A percentile compares a stretch with the other conserved stretches of the same genome.
Evolutionary conservation across 768 basidiomycete genomes (phyloP).

Genomic region (Auricularia cornea): DNA sequence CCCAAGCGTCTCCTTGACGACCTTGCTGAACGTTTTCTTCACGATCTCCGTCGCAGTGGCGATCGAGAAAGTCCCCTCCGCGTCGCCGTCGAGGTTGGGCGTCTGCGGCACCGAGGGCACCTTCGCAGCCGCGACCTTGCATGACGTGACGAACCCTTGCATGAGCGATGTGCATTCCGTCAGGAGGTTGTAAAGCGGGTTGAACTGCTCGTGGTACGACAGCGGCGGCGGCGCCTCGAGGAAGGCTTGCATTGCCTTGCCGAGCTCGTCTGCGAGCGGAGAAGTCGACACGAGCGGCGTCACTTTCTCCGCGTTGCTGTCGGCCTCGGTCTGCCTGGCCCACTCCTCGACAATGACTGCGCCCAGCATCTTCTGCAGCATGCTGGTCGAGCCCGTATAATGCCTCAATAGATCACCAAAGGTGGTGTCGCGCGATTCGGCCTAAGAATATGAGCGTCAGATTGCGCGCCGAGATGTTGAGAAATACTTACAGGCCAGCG

Average conservation of each 20-base stretch:
- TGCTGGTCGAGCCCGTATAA: constrained; percentile 81
- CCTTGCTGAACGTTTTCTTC: constrained; percentile 56
- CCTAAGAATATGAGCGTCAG: constrained; percentile 13
- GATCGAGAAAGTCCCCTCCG: constrained; percentile 65
- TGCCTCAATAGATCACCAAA: constrained; percentile 70
- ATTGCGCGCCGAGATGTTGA: background rate
- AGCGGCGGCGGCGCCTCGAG: constrained; percentile 68
- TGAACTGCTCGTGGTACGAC: constrained; percentile 87
- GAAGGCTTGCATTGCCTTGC: constrained; percentile 56
- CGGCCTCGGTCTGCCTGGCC: constrained; percentile 42
- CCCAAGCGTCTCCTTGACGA: constrained; percentile 61
- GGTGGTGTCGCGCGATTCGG: constrained; percentile 46
- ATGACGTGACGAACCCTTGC: constrained; percentile 76
- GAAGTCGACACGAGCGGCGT: constrained; percentile 45
- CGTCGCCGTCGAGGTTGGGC: constrained; percentile 64
- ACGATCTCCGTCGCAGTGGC: constrained; percentile 66
- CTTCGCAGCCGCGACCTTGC: constrained; percentile 70
- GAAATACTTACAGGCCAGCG: constrained; percentile 56
- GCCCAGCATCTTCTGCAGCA: constrained; percentile 83
- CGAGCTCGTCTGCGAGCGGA: constrained; percentile 57
- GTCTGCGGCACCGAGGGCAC: constrained; percentile 74
- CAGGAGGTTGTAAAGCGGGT: constrained; percentile 70
- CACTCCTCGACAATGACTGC: constrained; percentile 87
- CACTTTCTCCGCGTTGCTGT: constrained; percentile 3
- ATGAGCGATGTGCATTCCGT: constrained; percentile 71